Percentiles rank a stretch among this genome's conserved stretches.
Conservation (phyloP, 495 filamentous ascomycete species). For the Penicillium argentinense region DNA sequence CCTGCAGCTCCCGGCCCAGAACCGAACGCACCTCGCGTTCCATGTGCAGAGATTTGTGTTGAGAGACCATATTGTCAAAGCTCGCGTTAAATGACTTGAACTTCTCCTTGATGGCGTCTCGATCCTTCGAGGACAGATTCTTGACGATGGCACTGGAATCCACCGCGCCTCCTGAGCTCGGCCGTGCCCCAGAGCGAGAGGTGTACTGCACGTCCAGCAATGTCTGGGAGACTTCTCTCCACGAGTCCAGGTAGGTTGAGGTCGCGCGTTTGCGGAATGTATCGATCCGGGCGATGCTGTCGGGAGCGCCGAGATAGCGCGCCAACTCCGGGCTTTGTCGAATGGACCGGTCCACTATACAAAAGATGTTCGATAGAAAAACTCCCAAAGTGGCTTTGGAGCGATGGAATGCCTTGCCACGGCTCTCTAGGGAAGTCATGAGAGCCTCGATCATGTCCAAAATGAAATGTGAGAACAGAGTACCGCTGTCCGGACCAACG, state of each 20-base stretch:
- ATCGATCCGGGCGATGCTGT: constrained; percentile 66
- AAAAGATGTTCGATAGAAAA: constrained; percentile 87
- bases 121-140: constrained; percentile 79
- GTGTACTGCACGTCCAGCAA: constrained; percentile 94
- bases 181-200: constrained; percentile 59
- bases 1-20: constrained; percentile 79
- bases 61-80: constrained; percentile 83
- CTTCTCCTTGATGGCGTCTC: constrained; percentile 94
- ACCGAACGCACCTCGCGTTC: constrained; percentile 82
- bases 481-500: constrained; percentile 82
- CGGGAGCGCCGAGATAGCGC: constrained; percentile 63
- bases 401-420: constrained; percentile 70
- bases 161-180: constrained; percentile 64
- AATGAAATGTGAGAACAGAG: constrained; percentile 86
- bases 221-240: constrained; percentile 80
- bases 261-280: constrained; percentile 83
- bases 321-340: constrained; percentile 71
- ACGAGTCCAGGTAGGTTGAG: constrained; percentile 79
- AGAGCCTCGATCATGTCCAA: constrained; percentile 81
- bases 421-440: constrained; percentile 73
- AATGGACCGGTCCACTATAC: constrained; percentile 82
- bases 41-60: constrained; percentile 78
- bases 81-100: constrained; percentile 86
- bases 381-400: constrained; percentile 79
- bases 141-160: constrained; percentile 83